These are phyloP conservation scores for Psophocarpus tetragonolobus DNA, from an alignment of 306 rosid genomes.

Conservation along the genomic window DNA sequence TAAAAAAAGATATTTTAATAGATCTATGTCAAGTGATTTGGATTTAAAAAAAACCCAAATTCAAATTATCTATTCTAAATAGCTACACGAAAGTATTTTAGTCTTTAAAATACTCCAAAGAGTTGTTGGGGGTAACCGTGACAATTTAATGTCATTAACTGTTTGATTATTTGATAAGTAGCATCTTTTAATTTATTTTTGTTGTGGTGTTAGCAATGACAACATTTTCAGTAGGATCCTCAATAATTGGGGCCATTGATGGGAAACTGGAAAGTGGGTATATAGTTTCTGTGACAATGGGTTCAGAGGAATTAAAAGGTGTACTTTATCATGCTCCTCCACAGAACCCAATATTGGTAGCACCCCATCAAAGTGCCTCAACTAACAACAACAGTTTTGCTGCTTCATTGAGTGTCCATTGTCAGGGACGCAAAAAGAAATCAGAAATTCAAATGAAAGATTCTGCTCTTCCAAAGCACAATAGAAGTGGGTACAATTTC, in stretches of 20 bases:
- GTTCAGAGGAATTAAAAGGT: slow-evolving; percentile 75
- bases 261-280: slow-evolving; percentile 92
- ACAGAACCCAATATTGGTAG: slow-evolving; percentile 28
- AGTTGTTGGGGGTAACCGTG: no score
- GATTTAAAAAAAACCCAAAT: no score
- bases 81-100: no score
- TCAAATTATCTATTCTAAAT: no score
- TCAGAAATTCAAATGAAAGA: slow-evolving; percentile 80
- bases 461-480: slow-evolving; percentile 90
- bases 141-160: neutral
- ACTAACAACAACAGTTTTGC: slow-evolving; percentile 38
- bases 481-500: slow-evolving; percentile 92
- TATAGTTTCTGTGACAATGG: slow-evolving; percentile 78
- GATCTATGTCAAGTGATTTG: no score
- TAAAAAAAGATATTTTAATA: no score
- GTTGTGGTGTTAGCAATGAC: slow-evolving; percentile 34
- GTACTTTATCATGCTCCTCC: slow-evolving; percentile 77
- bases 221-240: slow-evolving; percentile 41
- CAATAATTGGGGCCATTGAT: slow-evolving; percentile 76
- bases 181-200: neutral
- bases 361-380: slow-evolving; percentile 26
- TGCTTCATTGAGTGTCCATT: slow-evolving; percentile 47
- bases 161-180: neutral
- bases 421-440: slow-evolving; percentile 78
- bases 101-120: no score